Percentiles rank a stretch among this genome's conserved stretches.
phyloP scores from a whole-genome alignment of 305 asterid species.

The Petunia hybrid region DNA sequence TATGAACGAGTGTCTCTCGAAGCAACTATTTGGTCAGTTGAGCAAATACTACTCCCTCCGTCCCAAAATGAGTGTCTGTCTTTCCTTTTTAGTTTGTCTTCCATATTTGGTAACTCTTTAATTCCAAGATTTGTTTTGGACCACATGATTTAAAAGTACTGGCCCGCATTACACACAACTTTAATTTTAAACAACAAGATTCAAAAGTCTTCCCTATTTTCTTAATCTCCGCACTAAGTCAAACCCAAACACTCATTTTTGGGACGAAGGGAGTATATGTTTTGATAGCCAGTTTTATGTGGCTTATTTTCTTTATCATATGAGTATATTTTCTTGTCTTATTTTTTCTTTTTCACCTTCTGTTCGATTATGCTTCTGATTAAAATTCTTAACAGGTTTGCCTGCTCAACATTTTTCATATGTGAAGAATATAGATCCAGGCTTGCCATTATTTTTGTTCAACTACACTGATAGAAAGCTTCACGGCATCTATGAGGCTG shows the following conservation, averaged over 20 bases:
- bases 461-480: constrained; percentile 73
- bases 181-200: no score
- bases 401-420: constrained; percentile 68
- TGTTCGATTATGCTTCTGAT: constrained; percentile 22
- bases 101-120: no score
- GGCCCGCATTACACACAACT: no score
- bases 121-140: no score
- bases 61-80: no score
- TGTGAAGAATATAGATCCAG: constrained; percentile 77
- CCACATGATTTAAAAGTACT: no score
- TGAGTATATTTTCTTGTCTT: constrained; percentile 23
- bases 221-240: no score
- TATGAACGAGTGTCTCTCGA: constrained; percentile 62
- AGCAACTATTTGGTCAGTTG: constrained; percentile 82
- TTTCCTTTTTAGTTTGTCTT: no score
- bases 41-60: no score
- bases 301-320: constrained; percentile 31
- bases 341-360: not conserved
- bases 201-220: no score
- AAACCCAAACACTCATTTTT: no score
- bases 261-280: not conserved
- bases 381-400: constrained; percentile 60
- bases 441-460: constrained; percentile 85
- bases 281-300: constrained; percentile 3
- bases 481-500: constrained; percentile 87